Percentiles rank a stretch among this genome's conserved stretches.
Conservation (phyloP, 2,329 filamentous ascomycete genomes). For the Mycosphaerelloides madeirae region DNA sequence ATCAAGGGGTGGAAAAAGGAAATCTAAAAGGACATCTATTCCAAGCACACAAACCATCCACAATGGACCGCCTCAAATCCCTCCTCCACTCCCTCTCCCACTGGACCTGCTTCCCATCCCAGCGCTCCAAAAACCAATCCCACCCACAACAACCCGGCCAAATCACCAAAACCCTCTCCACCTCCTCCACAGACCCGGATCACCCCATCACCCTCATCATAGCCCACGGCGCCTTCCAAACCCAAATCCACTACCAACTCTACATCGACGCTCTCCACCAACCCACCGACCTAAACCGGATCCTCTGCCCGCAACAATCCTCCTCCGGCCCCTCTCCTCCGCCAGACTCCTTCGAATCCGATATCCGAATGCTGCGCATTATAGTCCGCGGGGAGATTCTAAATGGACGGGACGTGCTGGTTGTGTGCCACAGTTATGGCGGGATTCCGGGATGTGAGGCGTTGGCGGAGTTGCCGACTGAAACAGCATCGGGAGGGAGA, state of each 20-base stretch:
- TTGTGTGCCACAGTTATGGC: slow-evolving; percentile 19
- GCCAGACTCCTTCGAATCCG: slow-evolving; percentile 9
- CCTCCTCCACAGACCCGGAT: too few relatives aligned
- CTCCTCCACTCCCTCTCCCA: not conserved
- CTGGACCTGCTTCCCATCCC: not conserved
- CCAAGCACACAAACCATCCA: too few relatives aligned
- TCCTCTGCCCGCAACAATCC: slow-evolving; percentile 12
- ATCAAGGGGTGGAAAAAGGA: too few relatives aligned
- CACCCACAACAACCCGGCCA: not conserved
- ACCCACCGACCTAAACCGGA: slow-evolving; percentile 6
- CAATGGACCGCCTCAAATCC: too few relatives aligned
- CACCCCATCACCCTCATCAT: slow-evolving; percentile 11
- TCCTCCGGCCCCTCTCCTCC: slow-evolving; percentile 9
- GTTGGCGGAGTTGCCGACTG: slow-evolving; percentile 8
- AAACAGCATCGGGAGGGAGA: slow-evolving; percentile 1
- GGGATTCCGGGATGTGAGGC: slow-evolving; percentile 20
- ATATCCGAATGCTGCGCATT: slow-evolving; percentile 9
- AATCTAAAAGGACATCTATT: too few relatives aligned
- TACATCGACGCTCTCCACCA: slow-evolving; percentile 8
- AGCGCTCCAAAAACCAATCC: not conserved
- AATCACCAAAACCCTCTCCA: not conserved
- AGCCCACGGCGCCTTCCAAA: slow-evolving; percentile 18
- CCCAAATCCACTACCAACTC: slow-evolving; percentile 14
- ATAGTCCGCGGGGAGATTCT: slow-evolving; percentile 9
- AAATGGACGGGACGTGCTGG: slow-evolving; percentile 12